Percentiles rank a stretch among this genome's conserved stretches.
These are phyloP conservation scores for Cladosporium oxysporum DNA, from an alignment of 2,329 filamentous ascomycete species.

Conservation along the genomic window DNA sequence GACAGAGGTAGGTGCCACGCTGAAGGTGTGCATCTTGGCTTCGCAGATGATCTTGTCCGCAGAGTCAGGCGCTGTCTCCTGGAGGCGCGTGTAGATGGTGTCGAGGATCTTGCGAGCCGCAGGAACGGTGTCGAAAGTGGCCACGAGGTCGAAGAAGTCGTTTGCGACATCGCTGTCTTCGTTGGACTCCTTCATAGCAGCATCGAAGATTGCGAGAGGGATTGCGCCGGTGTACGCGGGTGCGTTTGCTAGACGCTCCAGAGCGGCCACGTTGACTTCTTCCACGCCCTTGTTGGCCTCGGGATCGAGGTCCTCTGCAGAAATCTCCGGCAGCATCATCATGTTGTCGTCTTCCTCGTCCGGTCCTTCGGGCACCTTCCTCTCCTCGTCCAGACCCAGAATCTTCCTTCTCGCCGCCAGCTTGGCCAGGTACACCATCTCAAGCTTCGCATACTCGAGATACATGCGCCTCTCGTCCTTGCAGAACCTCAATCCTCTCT, in stretches of 20 bases:
- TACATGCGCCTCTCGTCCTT: constrained; percentile 72
- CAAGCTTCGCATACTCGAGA: constrained; percentile 86
- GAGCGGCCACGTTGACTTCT: constrained; percentile 52
- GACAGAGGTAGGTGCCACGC: constrained; percentile 62
- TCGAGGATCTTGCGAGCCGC: constrained; percentile 67
- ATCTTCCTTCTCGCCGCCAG: constrained; percentile 73
- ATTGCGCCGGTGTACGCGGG: constrained; percentile 92
- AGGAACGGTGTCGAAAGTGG: constrained; percentile 66
- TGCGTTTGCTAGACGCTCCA: constrained; percentile 68
- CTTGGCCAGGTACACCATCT: constrained; percentile 88
- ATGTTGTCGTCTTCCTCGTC: constrained; percentile 54
- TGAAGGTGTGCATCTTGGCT: constrained; percentile 69
- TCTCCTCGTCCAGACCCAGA: constrained; percentile 59
- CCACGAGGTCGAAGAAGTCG: constrained; percentile 78
- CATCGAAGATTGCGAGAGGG: constrained; percentile 86
- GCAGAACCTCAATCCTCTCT: constrained; percentile 88
- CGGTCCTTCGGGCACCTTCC: constrained; percentile 41
- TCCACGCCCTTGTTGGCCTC: constrained; percentile 53
- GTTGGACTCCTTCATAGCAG: constrained; percentile 75
- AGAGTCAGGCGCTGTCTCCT: constrained; percentile 54
- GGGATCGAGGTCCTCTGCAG: constrained; percentile 63
- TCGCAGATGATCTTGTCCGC: constrained; percentile 63
- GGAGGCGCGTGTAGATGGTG: constrained; percentile 70
- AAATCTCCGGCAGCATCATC: constrained; percentile 60
- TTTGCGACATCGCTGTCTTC: constrained; percentile 64